Base-by-base conservation (phyloP, 768 basidiomycete species). In the Rubroboletus pulcherrimus region DNA sequence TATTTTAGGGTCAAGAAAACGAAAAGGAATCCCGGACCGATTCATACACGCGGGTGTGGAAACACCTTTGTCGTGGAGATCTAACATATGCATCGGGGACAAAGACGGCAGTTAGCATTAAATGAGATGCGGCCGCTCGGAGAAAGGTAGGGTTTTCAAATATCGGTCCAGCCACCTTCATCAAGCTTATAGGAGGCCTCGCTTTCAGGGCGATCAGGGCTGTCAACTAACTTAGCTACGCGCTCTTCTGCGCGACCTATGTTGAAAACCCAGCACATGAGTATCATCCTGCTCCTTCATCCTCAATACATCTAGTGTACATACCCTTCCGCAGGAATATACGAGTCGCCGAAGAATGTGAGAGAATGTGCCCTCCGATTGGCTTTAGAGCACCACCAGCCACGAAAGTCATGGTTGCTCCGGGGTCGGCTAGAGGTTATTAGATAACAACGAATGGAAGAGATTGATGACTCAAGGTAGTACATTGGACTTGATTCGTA, bases 361-460 rank as follows among this genome's bases (percentile, higher is more conserved):
- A 93, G 41, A 93, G 74, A 58, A 93, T 92, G 64, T 93, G 91
- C 0, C 91, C 91, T 38, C 91, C 91, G 43, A 95, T 90, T 17
- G 93, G 92, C 72, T 96, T 96, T 38, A 94, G 78, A 19, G 90
- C 91, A 34, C 93, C 91, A 39, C 93, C 94, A 26, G 93, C 94
- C 40, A 95, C 94, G 65, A 98, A 98, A 48, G 91, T 91, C 86
- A 91, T 91, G 3, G 89, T 92, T 47, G 93, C 94, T 47, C 95
- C 95, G 21, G 95, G 95, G 69, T 98, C 95, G 56, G 94, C 91
- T 91, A 65, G 60, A 52, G 63, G 45, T 29, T 11, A 34, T 68
- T 37, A 62, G 49, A 53, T 49, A 49, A 37, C 54, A 38, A 19
- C 9, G 21, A 19, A 17, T 24, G 7, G 8, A 14, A 42, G 38